Conservation (phyloP, 176 grass and related monocot genomes). For the Bothriochloa decipiens region DNA sequence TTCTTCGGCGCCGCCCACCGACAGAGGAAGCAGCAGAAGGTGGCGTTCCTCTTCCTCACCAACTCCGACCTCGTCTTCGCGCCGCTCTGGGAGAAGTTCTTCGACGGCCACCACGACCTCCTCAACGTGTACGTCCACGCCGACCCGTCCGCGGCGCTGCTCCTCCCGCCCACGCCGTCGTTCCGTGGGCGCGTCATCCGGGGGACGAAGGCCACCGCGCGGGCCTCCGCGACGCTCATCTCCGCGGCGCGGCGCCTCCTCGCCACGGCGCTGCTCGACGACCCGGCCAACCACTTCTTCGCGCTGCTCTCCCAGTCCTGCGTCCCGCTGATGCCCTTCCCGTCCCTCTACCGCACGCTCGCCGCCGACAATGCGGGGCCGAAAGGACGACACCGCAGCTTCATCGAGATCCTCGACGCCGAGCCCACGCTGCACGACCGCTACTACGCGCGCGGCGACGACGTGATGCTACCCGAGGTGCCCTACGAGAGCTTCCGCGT, state of each 20-base stretch:
- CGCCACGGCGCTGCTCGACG: slow-evolving; percentile 80
- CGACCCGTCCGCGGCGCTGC: slow-evolving; percentile 51
- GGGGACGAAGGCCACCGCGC: slow-evolving; percentile 64
- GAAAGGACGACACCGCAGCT: slow-evolving; percentile 63
- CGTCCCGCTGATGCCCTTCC: slow-evolving; percentile 74
- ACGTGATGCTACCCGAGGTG: slow-evolving; percentile 84
- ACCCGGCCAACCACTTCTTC: slow-evolving; percentile 80
- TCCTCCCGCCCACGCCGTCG: slow-evolving; percentile 42
- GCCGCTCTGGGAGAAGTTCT: slow-evolving; percentile 90
- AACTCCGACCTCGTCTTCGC: slow-evolving; percentile 80
- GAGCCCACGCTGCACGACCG: slow-evolving; percentile 71
- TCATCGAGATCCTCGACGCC: slow-evolving; percentile 86
- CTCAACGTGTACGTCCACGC: slow-evolving; percentile 94
- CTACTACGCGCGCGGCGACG: slow-evolving; percentile 80
- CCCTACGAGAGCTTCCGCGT: slow-evolving; percentile 82
- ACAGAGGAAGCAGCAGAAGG: slow-evolving; percentile 40
- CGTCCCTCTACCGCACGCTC: slow-evolving; percentile 55
- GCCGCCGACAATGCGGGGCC: slow-evolving; percentile 30
- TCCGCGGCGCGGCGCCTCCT: slow-evolving; percentile 82
- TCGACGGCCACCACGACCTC: slow-evolving; percentile 57
- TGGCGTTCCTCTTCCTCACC: slow-evolving; percentile 94
- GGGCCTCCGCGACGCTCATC: slow-evolving; percentile 87
- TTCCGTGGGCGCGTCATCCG: slow-evolving; percentile 62
- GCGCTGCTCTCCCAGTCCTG: slow-evolving; percentile 84
- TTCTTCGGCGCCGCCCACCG: neutral